Evolutionary conservation across 495 filamentous ascomycete genomes (phyloP).

Genomic region (Xylaria telfairii): DNA sequence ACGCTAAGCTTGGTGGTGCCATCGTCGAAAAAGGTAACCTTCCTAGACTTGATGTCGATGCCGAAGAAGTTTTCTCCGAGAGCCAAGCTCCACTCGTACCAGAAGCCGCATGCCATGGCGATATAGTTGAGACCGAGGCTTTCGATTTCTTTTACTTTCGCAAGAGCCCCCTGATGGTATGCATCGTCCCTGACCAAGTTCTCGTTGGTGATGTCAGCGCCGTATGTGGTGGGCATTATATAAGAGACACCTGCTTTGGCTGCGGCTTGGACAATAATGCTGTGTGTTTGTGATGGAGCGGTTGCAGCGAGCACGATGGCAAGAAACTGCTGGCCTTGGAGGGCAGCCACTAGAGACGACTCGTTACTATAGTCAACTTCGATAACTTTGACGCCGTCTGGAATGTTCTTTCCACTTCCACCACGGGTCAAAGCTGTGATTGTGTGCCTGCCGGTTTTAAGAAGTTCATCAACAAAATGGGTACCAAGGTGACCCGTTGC

Average conservation of each 20-base stretch:
- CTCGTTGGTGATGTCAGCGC: conserved; percentile 38
- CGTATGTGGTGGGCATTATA: conserved; percentile 63
- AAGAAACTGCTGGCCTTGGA: conserved; percentile 55
- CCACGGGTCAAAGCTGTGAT: conserved; percentile 53
- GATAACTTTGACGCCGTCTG: conserved; percentile 39
- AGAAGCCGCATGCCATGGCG: conserved; percentile 44
- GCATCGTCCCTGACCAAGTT: not conserved
- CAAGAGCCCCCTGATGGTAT: not conserved
- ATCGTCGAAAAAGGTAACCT: conserved; percentile 32
- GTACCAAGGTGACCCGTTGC: conserved; percentile 58
- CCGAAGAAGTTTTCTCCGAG: conserved; percentile 25
- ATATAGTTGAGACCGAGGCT: conserved; percentile 44
- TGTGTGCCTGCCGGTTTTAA: conserved; percentile 49
- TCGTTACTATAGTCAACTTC: conserved; percentile 50
- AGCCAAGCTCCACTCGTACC: conserved; percentile 46
- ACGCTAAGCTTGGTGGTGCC: conserved; percentile 32
- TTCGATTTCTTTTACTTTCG: conserved; percentile 8
- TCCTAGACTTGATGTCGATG: conserved; percentile 30
- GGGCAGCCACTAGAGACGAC: conserved; percentile 45
- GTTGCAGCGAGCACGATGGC: conserved; percentile 55
- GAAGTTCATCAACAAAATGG: conserved; percentile 51
- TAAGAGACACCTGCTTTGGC: conserved; percentile 61
- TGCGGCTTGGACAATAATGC: conserved; percentile 59
- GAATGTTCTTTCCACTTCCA: conserved; percentile 38
- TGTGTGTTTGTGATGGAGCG: conserved; percentile 26